phyloP scores from a whole-genome alignment of 352 stramenopile genomes.

The Phytopythium aichiense region DNA sequence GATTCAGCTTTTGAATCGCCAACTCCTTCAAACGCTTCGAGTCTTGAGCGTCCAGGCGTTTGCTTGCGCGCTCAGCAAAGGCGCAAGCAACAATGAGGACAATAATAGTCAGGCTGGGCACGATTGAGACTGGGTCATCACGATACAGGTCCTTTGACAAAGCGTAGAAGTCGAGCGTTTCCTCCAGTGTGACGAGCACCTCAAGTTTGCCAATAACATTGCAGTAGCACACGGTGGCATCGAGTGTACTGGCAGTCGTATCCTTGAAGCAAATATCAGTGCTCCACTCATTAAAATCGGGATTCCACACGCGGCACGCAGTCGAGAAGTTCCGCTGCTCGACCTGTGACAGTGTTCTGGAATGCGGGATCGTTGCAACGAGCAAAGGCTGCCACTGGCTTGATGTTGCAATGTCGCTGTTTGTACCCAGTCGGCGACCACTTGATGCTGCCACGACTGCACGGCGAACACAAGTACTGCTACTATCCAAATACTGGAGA shows the following conservation, averaged over 20 bases:
- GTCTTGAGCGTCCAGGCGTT: slow-evolving; percentile 32
- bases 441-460: slow-evolving; percentile 14
- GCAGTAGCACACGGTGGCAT: slow-evolving; percentile 58
- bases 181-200: slow-evolving; percentile 57
- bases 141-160: slow-evolving; percentile 52
- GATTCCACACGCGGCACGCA: slow-evolving; percentile 50
- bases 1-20: slow-evolving; percentile 55
- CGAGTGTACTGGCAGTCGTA: slow-evolving; percentile 25
- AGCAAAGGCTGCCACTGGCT: slow-evolving; percentile 38
- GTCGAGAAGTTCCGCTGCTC: slow-evolving; percentile 65
- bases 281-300: slow-evolving; percentile 27
- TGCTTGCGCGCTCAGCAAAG: slow-evolving; percentile 20
- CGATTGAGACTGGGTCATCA: slow-evolving; percentile 49
- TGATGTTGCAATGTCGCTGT: neutral
- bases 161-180: slow-evolving; percentile 62
- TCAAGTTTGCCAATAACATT: slow-evolving; percentile 36
- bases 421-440: slow-evolving; percentile 3
- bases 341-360: slow-evolving; percentile 28
- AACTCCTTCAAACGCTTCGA: slow-evolving; percentile 42
- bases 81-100: slow-evolving; percentile 38
- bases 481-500: slow-evolving; percentile 27
- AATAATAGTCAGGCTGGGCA: slow-evolving; percentile 31
- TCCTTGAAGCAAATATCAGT: slow-evolving; percentile 63
- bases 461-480: slow-evolving; percentile 33
- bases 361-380: slow-evolving; percentile 45